phyloP scores from a whole-genome alignment of 805 yeast genomes.

The Candida coleopterorum region DNA sequence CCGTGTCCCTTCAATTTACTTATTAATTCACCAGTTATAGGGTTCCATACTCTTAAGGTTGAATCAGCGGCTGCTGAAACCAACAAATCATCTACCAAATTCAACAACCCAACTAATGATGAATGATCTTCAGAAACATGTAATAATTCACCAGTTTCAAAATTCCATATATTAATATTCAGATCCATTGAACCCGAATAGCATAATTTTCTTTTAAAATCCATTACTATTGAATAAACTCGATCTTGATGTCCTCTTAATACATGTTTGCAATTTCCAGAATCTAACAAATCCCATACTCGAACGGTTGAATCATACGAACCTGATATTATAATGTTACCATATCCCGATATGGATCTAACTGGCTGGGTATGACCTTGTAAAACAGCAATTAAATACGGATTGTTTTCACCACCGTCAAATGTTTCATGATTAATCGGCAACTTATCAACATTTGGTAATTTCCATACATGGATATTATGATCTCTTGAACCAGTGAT shows the following conservation, averaged over 20 bases:
- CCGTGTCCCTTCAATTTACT: conserved; percentile 76
- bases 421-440: conserved; percentile 28
- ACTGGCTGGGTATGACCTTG: conserved; percentile 52
- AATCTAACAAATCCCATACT: conserved; percentile 78
- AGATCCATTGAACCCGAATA: conserved; percentile 91
- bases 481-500: conserved; percentile 45
- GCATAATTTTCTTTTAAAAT: conserved; percentile 70
- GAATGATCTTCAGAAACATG: conserved; percentile 81
- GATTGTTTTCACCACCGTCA: conserved; percentile 33
- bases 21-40: conserved; percentile 61
- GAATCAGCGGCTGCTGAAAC: conserved; percentile 97
- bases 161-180: conserved; percentile 85
- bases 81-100: conserved; percentile 66
- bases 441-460: conserved; percentile 46
- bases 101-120: conserved; percentile 82
- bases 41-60: conserved; percentile 89
- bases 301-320: conserved; percentile 87
- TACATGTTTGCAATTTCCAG: conserved; percentile 67
- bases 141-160: conserved; percentile 66
- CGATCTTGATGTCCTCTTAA: conserved; percentile 81
- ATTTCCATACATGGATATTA: conserved; percentile 41
- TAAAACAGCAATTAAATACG: conserved; percentile 63
- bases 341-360: conserved; percentile 82
- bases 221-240: conserved; percentile 85
- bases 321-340: conserved; percentile 79